Percentiles rank a stretch among this genome's conserved stretches.
These are phyloP conservation scores for Musa troglodytarum DNA, from an alignment of 176 grass and related monocot genomes.

Conservation along the genomic window DNA sequence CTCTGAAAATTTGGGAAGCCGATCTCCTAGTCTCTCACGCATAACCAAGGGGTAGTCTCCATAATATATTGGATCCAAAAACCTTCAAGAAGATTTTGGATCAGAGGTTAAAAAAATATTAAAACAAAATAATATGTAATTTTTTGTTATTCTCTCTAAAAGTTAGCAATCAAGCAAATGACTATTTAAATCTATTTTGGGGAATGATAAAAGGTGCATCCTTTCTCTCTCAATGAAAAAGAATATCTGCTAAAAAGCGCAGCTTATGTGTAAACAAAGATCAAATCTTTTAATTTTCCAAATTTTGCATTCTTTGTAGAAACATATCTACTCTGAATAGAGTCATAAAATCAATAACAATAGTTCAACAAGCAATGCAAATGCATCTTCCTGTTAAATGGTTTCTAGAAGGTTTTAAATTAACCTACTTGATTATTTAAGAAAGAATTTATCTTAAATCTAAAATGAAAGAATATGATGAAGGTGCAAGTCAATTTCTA, in stretches of 20 bases:
- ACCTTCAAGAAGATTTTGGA: conserved; percentile 35
- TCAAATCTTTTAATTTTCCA: no score
- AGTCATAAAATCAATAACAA: background rate
- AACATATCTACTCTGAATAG: background rate
- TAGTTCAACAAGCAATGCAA: no score
- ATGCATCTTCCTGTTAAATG: no score
- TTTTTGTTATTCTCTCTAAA: no score
- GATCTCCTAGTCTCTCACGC: conserved; percentile 52
- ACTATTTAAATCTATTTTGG: background rate
- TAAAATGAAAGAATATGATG: no score
- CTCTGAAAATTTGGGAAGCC: conserved; percentile 82
- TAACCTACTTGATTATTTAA: no score
- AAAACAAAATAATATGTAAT: background rate
- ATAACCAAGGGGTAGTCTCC: conserved; percentile 94
- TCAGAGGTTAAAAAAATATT: background rate
- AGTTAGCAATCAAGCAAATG: background rate
- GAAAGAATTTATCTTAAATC: no score
- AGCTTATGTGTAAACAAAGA: no score
- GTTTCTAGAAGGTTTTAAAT: no score
- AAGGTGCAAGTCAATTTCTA: background rate
- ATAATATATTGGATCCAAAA: conserved; percentile 80
- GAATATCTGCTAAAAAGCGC: no score
- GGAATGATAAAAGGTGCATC: background rate
- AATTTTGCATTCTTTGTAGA: no score
- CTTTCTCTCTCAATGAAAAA: background rate